phyloP scores from a whole-genome alignment of 169 alveolate species.

The Theileria equi region DNA sequence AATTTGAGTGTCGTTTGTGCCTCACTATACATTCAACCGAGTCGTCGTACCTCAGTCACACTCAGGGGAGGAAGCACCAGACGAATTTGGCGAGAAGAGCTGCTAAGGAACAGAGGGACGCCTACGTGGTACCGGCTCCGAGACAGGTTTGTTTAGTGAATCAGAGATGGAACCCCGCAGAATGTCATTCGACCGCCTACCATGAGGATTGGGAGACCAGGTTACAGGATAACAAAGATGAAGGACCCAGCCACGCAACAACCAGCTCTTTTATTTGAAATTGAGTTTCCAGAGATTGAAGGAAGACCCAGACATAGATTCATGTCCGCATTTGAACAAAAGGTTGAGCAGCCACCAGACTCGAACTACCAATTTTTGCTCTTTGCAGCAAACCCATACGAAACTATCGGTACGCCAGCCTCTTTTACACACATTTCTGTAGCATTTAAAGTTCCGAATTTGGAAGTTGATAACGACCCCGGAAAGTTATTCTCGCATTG shows the following conservation, averaged over 20 bases:
- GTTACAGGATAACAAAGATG: slow-evolving; percentile 93
- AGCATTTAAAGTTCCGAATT: slow-evolving; percentile 94
- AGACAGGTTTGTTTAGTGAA: background rate
- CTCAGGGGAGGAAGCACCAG: slow-evolving; percentile 97
- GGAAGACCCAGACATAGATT: slow-evolving; percentile 88
- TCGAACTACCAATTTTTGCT: slow-evolving; percentile 93
- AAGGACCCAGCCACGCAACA: slow-evolving; percentile 90
- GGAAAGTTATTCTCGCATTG: slow-evolving; percentile 88
- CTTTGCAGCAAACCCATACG: slow-evolving; percentile 98
- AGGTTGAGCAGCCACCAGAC: slow-evolving; percentile 85
- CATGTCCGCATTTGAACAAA: slow-evolving; percentile 96
- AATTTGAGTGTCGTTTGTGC: slow-evolving; percentile 91
- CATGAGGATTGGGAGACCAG: slow-evolving; percentile 96
- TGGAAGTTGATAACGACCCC: slow-evolving; percentile 79
- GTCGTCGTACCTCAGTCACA: slow-evolving; percentile 96
- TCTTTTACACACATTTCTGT: background rate
- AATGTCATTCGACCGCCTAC: slow-evolving; percentile 65
- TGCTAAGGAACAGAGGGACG: slow-evolving; percentile 89
- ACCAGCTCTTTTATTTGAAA: slow-evolving; percentile 92
- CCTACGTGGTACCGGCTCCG: slow-evolving; percentile 77
- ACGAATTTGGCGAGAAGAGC: slow-evolving; percentile 94
- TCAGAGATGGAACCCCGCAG: background rate
- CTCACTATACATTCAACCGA: slow-evolving; percentile 97
- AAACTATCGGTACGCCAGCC: slow-evolving; percentile 77
- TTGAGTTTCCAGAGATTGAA: slow-evolving; percentile 92